Evolutionary conservation across 352 stramenopile genomes (phyloP).

Genomic region (Globisporangium nagaii): DNA sequence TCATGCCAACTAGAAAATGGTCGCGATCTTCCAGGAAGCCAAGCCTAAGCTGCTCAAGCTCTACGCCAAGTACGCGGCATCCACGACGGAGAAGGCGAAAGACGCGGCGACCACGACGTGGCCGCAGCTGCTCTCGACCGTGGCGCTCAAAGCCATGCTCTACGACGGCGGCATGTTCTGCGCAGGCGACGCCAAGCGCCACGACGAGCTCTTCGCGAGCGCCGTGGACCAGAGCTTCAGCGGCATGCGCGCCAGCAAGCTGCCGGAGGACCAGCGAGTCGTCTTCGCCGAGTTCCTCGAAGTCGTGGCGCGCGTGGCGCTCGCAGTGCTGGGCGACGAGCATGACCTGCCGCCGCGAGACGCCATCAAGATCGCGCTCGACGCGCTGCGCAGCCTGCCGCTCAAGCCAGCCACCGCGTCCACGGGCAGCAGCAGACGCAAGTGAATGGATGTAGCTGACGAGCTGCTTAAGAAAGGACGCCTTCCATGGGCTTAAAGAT

Average conservation of each 20-base stretch:
- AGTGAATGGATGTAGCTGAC: too few relatives aligned
- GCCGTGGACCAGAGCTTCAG: slow-evolving; percentile 63
- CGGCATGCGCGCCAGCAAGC: slow-evolving; percentile 28
- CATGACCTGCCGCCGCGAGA: slow-evolving; percentile 55
- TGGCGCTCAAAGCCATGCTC: slow-evolving; percentile 54
- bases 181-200: slow-evolving; percentile 39
- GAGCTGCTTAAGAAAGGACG: too few relatives aligned
- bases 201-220: slow-evolving; percentile 50
- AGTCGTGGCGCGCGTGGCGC: slow-evolving; percentile 53
- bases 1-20: slow-evolving; percentile 37
- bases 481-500: too few relatives aligned
- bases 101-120: slow-evolving; percentile 22
- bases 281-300: slow-evolving; percentile 79
- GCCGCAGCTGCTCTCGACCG: slow-evolving; percentile 39
- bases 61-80: slow-evolving; percentile 52
- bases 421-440: slow-evolving; percentile 16
- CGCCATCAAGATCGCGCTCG: slow-evolving; percentile 70
- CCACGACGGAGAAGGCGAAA: slow-evolving; percentile 4
- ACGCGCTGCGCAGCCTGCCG: slow-evolving; percentile 60
- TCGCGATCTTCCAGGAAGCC: slow-evolving; percentile 62
- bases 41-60: slow-evolving; percentile 72
- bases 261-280: slow-evolving; percentile 33
- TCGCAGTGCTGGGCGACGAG: slow-evolving; percentile 45
- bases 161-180: slow-evolving; percentile 81
- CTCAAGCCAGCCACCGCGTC: slow-evolving; percentile 9